These are phyloP conservation scores for Brassica nigra DNA, from an alignment of 345 rosid species.

Conservation along the genomic window DNA sequence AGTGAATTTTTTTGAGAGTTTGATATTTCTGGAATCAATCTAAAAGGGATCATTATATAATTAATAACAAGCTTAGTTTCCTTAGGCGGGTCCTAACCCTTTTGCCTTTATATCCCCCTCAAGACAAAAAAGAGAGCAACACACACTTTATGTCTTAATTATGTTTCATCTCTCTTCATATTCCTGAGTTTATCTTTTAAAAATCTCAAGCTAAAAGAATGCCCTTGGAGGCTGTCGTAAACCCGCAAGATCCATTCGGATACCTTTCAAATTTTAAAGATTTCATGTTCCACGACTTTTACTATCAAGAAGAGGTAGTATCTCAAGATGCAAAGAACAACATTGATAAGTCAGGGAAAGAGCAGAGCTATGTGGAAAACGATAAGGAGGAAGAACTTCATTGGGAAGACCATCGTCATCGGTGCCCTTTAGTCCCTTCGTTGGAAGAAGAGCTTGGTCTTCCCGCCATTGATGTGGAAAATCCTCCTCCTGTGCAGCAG, in stretches of 20 bases:
- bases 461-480: slow-evolving; percentile 11
- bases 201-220: slow-evolving; percentile 39
- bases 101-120: slow-evolving; percentile 24
- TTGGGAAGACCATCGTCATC: slow-evolving; percentile 22
- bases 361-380: slow-evolving; percentile 23
- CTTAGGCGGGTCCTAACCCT: slow-evolving; percentile 28
- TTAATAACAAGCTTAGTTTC: slow-evolving; percentile 24
- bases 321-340: slow-evolving; percentile 43
- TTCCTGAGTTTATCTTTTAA: background rate
- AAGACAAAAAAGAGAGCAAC: slow-evolving; percentile 37
- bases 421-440: slow-evolving; percentile 20
- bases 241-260: slow-evolving; percentile 59
- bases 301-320: slow-evolving; percentile 41
- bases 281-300: slow-evolving; percentile 37
- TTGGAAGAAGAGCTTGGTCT: slow-evolving; percentile 28
- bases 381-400: slow-evolving; percentile 15
- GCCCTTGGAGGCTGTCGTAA: slow-evolving; percentile 68
- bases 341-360: slow-evolving; percentile 26
- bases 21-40: background rate
- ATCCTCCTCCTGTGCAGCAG: slow-evolving; percentile 15
- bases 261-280: slow-evolving; percentile 48
- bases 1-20: slow-evolving; percentile 22
- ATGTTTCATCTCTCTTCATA: background rate
- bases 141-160: slow-evolving; percentile 37
- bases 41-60: background rate